These are phyloP conservation scores for Rhizopogon sp. DNA, from an alignment of 768 basidiomycete species.

Conservation along the genomic window DNA sequence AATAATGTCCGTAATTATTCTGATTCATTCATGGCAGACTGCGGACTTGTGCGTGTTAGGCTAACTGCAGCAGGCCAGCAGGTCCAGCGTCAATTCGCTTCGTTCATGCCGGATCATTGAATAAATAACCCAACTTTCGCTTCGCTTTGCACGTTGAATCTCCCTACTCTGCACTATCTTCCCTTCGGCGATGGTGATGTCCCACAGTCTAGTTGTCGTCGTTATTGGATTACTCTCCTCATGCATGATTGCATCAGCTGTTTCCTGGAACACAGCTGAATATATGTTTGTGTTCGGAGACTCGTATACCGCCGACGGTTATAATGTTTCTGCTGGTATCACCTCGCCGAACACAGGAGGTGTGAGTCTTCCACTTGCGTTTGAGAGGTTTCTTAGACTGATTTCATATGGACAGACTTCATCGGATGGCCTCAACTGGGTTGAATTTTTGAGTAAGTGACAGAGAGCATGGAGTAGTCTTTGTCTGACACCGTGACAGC, in stretches of 20 bases:
- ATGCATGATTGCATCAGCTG: conserved; percentile 12
- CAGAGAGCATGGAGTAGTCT: no score
- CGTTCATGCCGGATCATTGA: no score
- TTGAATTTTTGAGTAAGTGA: conserved; percentile 42
- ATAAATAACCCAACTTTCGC: no score
- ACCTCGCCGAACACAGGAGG: conserved; percentile 46
- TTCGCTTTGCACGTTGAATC: no score
- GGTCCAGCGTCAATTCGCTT: no score
- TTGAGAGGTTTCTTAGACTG: not conserved
- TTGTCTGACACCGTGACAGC: conserved; percentile 25
- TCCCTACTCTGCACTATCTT: not conserved
- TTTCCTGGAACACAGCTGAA: conserved; percentile 48
- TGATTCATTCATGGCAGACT: no score
- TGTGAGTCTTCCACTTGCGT: conserved; percentile 27
- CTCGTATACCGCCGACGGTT: conserved; percentile 57
- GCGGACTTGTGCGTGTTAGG: no score
- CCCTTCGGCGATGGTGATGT: conserved; percentile 10
- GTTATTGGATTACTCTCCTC: conserved; percentile 2
- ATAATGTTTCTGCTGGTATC: conserved; percentile 47
- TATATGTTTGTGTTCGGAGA: conserved; percentile 61
- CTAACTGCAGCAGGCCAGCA: no score
- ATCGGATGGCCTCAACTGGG: conserved; percentile 64
- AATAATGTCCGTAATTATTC: no score
- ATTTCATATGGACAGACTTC: conserved; percentile 37
- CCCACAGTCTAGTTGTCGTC: not conserved